phyloP scores from a whole-genome alignment of 2,329 filamentous ascomycete species.

The Aspergillus luchuensis region DNA sequence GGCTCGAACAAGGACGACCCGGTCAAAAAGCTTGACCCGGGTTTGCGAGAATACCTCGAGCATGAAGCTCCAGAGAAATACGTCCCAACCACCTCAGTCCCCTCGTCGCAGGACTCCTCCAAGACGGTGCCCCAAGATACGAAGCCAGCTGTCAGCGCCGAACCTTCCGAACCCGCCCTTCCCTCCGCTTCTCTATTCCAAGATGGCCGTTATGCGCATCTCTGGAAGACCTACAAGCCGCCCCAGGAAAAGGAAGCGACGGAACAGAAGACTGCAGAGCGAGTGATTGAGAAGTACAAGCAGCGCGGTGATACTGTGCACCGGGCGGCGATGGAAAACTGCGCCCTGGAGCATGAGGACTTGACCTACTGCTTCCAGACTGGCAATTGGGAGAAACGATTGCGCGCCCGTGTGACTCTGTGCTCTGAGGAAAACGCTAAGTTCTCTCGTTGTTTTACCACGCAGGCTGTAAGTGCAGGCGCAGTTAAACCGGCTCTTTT shows the following conservation, averaged over 20 bases:
- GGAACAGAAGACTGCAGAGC: conserved; percentile 76
- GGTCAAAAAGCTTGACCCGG: conserved; percentile 75
- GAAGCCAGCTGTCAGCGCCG: conserved; percentile 21
- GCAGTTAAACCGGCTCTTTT: neutral
- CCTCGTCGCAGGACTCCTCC: conserved; percentile 22
- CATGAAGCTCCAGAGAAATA: conserved; percentile 78
- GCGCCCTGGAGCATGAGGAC: conserved; percentile 79
- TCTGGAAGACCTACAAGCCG: conserved; percentile 90
- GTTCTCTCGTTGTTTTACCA: conserved; percentile 85
- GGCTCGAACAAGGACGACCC: conserved; percentile 60
- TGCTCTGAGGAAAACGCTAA: conserved; percentile 74
- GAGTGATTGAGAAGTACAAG: conserved; percentile 82
- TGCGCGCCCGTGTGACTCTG: conserved; percentile 64
- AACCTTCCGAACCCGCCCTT: conserved; percentile 38
- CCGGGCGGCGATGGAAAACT: conserved; percentile 86
- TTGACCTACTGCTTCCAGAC: conserved; percentile 79
- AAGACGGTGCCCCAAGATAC: conserved; percentile 20
- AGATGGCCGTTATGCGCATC: conserved; percentile 75
- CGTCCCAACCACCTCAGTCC: conserved; percentile 39
- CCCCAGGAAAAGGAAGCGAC: conserved; percentile 68
- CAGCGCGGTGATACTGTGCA: conserved; percentile 77
- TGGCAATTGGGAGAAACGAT: conserved; percentile 65
- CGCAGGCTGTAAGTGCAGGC: conserved; percentile 69
- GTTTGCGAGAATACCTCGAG: conserved; percentile 80
- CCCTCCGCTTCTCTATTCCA: conserved; percentile 61